A percentile compares a stretch with the other conserved stretches of the same genome.
phyloP scores from a whole-genome alignment of 2,329 filamentous ascomycete species.

The Fusarium poae region DNA sequence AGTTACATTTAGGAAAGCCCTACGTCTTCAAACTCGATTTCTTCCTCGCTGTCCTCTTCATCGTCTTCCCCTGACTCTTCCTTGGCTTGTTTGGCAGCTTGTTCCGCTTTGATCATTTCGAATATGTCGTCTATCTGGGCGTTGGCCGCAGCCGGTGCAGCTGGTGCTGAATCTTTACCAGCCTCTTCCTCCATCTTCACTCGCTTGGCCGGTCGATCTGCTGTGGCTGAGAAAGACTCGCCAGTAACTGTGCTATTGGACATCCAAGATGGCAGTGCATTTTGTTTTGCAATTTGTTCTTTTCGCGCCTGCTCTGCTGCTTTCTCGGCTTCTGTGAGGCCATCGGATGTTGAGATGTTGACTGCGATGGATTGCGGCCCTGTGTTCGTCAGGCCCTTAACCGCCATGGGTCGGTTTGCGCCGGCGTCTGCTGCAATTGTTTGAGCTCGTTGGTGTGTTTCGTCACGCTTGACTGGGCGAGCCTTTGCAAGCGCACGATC shows the following conservation, averaged over 20 bases:
- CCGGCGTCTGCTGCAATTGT: constrained; percentile 69
- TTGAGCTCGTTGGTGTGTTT: constrained; percentile 73
- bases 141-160: constrained; percentile 62
- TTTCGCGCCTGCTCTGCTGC: constrained; percentile 74
- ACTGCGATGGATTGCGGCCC: constrained; percentile 78
- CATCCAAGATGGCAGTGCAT: constrained; percentile 79
- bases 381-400: constrained; percentile 75
- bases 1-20: too few species aligned
- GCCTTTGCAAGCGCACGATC: constrained; percentile 74
- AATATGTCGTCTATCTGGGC: constrained; percentile 76
- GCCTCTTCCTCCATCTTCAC: constrained; percentile 56
- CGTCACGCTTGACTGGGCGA: constrained; percentile 74
- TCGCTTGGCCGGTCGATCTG: constrained; percentile 39
- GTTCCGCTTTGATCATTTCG: constrained; percentile 72
- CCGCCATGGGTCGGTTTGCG: constrained; percentile 72
- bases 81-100: constrained; percentile 60
- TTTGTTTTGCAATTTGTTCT: constrained; percentile 75
- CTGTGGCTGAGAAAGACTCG: constrained; percentile 67
- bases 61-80: constrained; percentile 57
- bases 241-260: constrained; percentile 76
- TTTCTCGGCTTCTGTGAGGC: constrained; percentile 75
- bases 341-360: constrained; percentile 74
- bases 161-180: constrained; percentile 60
- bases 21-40: constrained; percentile 73
- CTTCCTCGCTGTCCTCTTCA: constrained; percentile 59